These are phyloP conservation scores for Elaeagnus macrophylla DNA, from an alignment of 306 rosid genomes.

Conservation along the genomic window DNA sequence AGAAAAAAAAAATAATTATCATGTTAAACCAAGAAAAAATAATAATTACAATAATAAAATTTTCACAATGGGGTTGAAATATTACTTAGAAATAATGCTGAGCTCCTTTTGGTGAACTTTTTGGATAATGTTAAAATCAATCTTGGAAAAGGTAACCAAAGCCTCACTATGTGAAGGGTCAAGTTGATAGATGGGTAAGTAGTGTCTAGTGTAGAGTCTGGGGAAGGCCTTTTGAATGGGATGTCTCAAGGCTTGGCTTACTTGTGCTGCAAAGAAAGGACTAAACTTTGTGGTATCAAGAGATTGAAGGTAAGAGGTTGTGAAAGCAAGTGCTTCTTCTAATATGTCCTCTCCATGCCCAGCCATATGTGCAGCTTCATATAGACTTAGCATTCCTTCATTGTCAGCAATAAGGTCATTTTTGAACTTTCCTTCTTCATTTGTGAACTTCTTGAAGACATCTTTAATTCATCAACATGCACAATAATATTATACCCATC, in stretches of 20 bases:
- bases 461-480: background rate
- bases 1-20: background rate
- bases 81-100: conserved; percentile 5
- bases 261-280: conserved; percentile 19
- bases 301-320: conserved; percentile 3
- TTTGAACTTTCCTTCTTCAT: conserved; percentile 17
- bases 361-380: conserved; percentile 12
- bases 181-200: conserved; percentile 12
- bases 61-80: too few relatives aligned
- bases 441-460: conserved; percentile 11
- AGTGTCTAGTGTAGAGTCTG: conserved; percentile 12
- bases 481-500: too few relatives aligned
- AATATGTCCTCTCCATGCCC: conserved; percentile 8
- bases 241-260: conserved; percentile 15
- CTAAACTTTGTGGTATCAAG: background rate
- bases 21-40: background rate
- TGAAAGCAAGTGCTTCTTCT: conserved; percentile 13
- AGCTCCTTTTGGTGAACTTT: conserved; percentile 21
- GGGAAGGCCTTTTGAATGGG: conserved; percentile 13
- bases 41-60: background rate
- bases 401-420: background rate
- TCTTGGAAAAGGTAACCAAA: conserved; percentile 15
- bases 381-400: conserved; percentile 7
- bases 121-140: conserved; percentile 24
- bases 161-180: background rate